These are phyloP conservation scores for Debaryomycetaceae sp. DNA, from an alignment of 1,139 yeast species.

Conservation along the genomic window DNA sequence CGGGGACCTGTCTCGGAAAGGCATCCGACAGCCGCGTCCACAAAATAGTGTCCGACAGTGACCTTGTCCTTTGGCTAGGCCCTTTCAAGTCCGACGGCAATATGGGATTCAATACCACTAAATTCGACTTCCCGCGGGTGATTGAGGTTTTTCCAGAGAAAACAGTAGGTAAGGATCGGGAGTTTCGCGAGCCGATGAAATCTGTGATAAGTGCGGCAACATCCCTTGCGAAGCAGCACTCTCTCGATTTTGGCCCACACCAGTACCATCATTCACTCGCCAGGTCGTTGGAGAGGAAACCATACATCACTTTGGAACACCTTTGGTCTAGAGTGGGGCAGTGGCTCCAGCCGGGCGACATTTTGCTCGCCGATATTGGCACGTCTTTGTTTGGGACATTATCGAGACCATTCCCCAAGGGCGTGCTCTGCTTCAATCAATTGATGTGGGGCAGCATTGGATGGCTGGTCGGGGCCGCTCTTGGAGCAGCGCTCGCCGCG, in stretches of 20 bases:
- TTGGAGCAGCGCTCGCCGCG: slow-evolving; percentile 19
- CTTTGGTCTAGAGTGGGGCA: slow-evolving; percentile 19
- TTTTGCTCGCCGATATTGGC: slow-evolving; percentile 24
- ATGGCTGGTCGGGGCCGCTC: slow-evolving; percentile 16
- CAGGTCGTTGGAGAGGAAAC: not conserved
- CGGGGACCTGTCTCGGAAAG: slow-evolving; percentile 24
- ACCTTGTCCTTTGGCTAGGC: slow-evolving; percentile 22
- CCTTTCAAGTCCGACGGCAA: not conserved
- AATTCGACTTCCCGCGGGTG: not conserved
- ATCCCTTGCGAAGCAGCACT: slow-evolving; percentile 24
- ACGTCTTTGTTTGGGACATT: slow-evolving; percentile 28
- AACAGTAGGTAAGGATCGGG: not conserved
- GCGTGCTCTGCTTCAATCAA: slow-evolving; percentile 24
- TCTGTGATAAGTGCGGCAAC: slow-evolving; percentile 34
- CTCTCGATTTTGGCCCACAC: slow-evolving; percentile 35
- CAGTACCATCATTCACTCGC: slow-evolving; percentile 6
- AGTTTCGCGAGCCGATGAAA: slow-evolving; percentile 37
- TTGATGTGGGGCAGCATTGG: slow-evolving; percentile 22
- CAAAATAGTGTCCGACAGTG: slow-evolving; percentile 19
- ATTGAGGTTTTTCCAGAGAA: not conserved
- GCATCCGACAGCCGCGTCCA: slow-evolving; percentile 22
- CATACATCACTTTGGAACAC: slow-evolving; percentile 17
- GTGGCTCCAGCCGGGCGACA: slow-evolving; percentile 22
- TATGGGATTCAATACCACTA: not conserved
- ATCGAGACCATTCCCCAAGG: slow-evolving; percentile 20